These are phyloP conservation scores for Gautieria morchelliformis DNA, from an alignment of 768 basidiomycete species.

Conservation along the genomic window DNA sequence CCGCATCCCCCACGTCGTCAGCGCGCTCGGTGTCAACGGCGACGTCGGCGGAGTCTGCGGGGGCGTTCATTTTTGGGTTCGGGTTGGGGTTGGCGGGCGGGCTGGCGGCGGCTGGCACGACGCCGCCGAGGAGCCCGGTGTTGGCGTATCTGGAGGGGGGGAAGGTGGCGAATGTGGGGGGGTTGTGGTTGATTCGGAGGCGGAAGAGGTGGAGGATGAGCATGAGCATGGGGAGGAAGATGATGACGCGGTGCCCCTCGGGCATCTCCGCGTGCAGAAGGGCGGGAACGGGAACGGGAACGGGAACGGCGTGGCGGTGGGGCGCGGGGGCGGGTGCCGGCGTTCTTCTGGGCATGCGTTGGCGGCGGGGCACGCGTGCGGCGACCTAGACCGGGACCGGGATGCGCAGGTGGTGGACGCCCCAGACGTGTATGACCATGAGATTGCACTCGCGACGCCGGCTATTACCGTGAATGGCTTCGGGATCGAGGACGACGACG, in stretches of 20 bases:
- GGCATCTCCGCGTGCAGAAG: neutral
- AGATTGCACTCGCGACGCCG: neutral
- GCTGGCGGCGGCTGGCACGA: no score
- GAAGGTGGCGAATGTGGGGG: no score
- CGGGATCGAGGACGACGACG: neutral
- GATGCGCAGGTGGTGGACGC: neutral
- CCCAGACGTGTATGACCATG: neutral
- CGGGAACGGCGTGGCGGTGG: no score
- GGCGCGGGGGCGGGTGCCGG: no score
- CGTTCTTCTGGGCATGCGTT: no score
- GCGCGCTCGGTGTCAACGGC: neutral
- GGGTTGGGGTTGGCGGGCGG: no score
- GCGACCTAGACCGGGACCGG: no score
- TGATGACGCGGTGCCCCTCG: neutral
- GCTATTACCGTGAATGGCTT: constrained; percentile 5
- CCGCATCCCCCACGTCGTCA: neutral
- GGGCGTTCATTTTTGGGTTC: neutral
- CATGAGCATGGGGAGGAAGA: neutral
- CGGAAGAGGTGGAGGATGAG: no score
- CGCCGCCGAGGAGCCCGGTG: neutral
- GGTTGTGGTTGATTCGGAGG: no score
- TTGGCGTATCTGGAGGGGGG: neutral
- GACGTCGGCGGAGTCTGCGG: neutral
- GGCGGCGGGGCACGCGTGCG: no score
- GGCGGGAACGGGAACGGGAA: no score